These are phyloP conservation scores for Stromatinia cepivora DNA, from an alignment of 2,329 filamentous ascomycete genomes.

Conservation along the genomic window DNA sequence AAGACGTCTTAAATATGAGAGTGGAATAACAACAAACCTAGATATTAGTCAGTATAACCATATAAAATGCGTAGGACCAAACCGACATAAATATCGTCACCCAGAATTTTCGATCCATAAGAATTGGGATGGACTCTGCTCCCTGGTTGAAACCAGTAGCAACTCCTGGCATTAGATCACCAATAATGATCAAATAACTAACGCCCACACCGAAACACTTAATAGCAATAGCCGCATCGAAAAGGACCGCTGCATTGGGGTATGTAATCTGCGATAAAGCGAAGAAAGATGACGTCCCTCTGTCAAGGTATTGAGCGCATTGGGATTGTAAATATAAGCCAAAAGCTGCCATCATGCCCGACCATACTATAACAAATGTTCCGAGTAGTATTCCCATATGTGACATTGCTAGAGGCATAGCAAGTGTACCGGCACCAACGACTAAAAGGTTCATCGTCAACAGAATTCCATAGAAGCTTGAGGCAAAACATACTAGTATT, in stretches of 20 bases:
- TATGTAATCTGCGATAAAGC: conserved; percentile 97
- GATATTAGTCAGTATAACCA: conserved; percentile 25
- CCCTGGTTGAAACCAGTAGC: conserved; percentile 73
- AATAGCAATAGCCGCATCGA: conserved; percentile 92
- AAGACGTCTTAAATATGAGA: conserved; percentile 86
- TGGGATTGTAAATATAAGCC: conserved; percentile 92
- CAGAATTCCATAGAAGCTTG: conserved; percentile 28
- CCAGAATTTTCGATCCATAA: conserved; percentile 94
- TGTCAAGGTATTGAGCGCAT: conserved; percentile 90
- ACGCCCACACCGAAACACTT: conserved; percentile 98
- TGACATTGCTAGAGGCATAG: conserved; percentile 83
- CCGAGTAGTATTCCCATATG: conserved; percentile 93
- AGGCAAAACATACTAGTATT: conserved; percentile 76
- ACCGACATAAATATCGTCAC: conserved; percentile 90
- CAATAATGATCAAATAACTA: conserved; percentile 98
- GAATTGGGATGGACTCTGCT: conserved; percentile 65
- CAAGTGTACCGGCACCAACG: conserved; percentile 88
- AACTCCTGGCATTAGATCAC: conserved; percentile 96
- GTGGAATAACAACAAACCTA: conserved; percentile 86
- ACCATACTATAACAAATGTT: conserved; percentile 84
- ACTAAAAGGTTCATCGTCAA: conserved; percentile 54
- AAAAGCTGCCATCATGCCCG: conserved; percentile 83
- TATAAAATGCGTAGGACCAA: not conserved
- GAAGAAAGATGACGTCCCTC: conserved; percentile 88
- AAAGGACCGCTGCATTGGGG: conserved; percentile 90